A percentile compares a stretch with the other conserved stretches of the same genome.
These are phyloP conservation scores for Aureobasidium uvarum DNA, from an alignment of 2,329 filamentous ascomycete genomes.

Conservation along the genomic window DNA sequence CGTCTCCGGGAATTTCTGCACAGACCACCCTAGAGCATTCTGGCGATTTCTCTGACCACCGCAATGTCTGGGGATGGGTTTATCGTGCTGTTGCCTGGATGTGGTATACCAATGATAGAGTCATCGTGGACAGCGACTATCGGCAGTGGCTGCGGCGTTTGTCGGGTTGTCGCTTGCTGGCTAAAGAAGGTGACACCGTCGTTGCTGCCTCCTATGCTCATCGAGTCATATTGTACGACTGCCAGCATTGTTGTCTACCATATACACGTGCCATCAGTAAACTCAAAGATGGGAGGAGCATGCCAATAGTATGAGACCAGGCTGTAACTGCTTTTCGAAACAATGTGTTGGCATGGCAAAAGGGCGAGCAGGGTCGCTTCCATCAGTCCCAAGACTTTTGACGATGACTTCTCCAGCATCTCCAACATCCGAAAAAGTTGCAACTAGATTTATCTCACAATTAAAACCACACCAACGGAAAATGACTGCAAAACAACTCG, in stretches of 20 bases:
- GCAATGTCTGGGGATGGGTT: neutral
- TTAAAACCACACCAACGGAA: neutral
- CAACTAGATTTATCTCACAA: neutral
- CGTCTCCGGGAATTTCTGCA: neutral
- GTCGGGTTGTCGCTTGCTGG: neutral
- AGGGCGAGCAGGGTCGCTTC: neutral
- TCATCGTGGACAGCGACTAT: neutral
- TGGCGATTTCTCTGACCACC: neutral
- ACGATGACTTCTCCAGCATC: conserved; percentile 1
- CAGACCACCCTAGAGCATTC: conserved; percentile 11
- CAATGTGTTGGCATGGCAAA: neutral
- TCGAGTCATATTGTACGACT: neutral
- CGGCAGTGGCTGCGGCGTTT: neutral
- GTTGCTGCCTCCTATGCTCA: neutral
- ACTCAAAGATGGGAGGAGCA: neutral
- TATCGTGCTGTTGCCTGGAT: conserved; percentile 5
- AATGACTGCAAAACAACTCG: conserved; percentile 17
- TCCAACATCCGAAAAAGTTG: neutral
- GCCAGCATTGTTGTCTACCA: neutral
- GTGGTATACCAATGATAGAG: neutral
- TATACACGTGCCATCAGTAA: neutral
- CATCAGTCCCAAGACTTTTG: conserved; percentile 21
- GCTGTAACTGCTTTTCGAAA: neutral
- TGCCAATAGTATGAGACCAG: neutral
- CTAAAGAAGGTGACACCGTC: neutral